These are phyloP conservation scores for Tetradesmus lagerheimii DNA, from an alignment of 139 green algal species.

Conservation along the genomic window DNA sequence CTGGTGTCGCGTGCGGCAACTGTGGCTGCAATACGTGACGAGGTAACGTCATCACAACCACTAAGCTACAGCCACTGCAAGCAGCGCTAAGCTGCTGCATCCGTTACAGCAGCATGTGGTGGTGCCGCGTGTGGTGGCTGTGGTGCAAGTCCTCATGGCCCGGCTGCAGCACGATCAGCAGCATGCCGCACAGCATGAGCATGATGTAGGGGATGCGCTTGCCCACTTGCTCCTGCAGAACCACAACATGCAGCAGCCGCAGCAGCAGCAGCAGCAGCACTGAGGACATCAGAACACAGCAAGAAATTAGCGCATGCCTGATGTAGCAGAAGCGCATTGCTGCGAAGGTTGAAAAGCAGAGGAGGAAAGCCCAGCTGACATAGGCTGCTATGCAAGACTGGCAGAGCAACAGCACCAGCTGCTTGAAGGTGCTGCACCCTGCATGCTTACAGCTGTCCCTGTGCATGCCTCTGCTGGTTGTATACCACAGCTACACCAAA, in stretches of 20 bases:
- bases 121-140: constrained; percentile 36
- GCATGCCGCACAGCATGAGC: constrained; percentile 64
- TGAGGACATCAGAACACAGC: neutral
- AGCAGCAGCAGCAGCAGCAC: neutral
- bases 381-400: too few species aligned
- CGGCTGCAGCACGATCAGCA: constrained; percentile 66
- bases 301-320: too few species aligned
- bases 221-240: constrained; percentile 45
- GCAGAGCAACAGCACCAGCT: neutral
- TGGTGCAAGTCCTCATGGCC: constrained; percentile 43
- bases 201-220: constrained; percentile 61
- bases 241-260: neutral
- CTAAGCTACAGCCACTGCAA: constrained; percentile 64
- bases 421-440: too few species aligned
- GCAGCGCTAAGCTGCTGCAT: constrained; percentile 25
- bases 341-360: too few species aligned
- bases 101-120: neutral
- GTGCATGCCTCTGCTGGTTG: too few species aligned
- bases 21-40: too few species aligned
- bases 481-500: neutral
- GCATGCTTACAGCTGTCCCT: too few species aligned
- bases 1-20: too few species aligned
- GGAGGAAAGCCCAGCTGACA: too few species aligned
- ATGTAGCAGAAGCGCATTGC: too few species aligned
- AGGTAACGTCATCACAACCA: constrained; percentile 9